phyloP scores from a whole-genome alignment of 2,329 filamentous ascomycete species.

The Xylariaceae sp. region DNA sequence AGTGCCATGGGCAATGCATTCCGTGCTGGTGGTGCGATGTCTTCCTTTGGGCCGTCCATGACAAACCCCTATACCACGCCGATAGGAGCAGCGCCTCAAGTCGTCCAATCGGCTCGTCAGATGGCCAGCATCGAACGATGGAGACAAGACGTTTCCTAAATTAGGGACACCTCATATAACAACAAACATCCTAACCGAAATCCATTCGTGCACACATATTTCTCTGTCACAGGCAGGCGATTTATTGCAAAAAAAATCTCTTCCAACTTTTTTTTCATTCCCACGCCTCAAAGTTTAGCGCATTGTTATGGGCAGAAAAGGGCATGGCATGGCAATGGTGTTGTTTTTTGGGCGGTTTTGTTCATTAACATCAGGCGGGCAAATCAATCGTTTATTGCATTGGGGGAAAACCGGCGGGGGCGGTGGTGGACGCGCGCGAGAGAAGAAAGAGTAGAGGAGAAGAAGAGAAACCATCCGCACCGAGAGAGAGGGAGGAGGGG shows the following conservation, averaged over 20 bases:
- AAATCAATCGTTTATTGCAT: slow-evolving; percentile 7
- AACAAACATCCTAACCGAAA: neutral
- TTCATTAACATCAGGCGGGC: slow-evolving; percentile 3
- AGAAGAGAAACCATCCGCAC: slow-evolving; percentile 3
- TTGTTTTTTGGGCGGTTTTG: slow-evolving; percentile 11
- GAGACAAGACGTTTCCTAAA: slow-evolving; percentile 32
- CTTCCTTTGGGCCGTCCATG: slow-evolving; percentile 20
- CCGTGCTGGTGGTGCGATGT: slow-evolving; percentile 20
- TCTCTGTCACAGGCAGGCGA: neutral
- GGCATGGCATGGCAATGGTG: slow-evolving; percentile 4
- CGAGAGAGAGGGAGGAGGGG: neutral
- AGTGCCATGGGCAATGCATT: slow-evolving; percentile 25
- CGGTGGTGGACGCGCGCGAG: no score
- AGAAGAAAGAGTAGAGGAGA: neutral
- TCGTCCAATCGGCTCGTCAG: slow-evolving; percentile 27
- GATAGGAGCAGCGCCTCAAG: slow-evolving; percentile 20
- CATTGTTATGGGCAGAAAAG: slow-evolving; percentile 13
- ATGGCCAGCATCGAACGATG: slow-evolving; percentile 33
- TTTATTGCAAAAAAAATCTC: neutral
- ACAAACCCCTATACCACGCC: slow-evolving; percentile 21
- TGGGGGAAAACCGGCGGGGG: no score
- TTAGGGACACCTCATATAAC: neutral
- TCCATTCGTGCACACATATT: neutral
- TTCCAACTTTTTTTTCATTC: slow-evolving; percentile 1
- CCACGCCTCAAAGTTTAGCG: slow-evolving; percentile 1